These are phyloP conservation scores for Chaetothyriales sp. DNA, from an alignment of 2,329 filamentous ascomycete species.

Conservation along the genomic window DNA sequence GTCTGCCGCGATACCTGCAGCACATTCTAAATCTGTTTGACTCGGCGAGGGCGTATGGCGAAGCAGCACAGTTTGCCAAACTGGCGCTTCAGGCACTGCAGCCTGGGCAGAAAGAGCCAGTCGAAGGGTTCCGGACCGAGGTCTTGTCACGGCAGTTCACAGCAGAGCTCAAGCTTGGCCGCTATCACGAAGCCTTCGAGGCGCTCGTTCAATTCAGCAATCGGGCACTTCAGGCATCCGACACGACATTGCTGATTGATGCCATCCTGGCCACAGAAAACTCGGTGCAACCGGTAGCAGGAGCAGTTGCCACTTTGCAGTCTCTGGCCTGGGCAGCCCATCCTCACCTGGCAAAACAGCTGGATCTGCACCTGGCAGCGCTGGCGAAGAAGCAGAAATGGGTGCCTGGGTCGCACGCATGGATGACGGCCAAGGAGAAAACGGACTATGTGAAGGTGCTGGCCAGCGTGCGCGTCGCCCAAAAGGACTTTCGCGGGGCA, in stretches of 20 bases:
- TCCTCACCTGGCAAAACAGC: slow-evolving; percentile 56
- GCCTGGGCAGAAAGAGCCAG: slow-evolving; percentile 21
- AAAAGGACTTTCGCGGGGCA: slow-evolving; percentile 71
- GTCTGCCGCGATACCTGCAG: slow-evolving; percentile 68
- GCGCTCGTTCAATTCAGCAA: slow-evolving; percentile 61
- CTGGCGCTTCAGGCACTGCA: slow-evolving; percentile 52
- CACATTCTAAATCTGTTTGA: slow-evolving; percentile 78
- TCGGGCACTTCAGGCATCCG: slow-evolving; percentile 53
- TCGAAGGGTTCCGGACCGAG: slow-evolving; percentile 41
- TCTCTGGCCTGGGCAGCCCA: slow-evolving; percentile 51
- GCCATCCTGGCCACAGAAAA: slow-evolving; percentile 23
- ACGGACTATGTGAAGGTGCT: slow-evolving; percentile 78
- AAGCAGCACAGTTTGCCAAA: slow-evolving; percentile 69
- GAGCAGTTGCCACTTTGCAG: slow-evolving; percentile 50
- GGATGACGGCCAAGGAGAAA: neutral
- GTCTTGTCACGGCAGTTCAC: slow-evolving; percentile 74
- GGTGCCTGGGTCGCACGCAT: neutral
- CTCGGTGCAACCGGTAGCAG: slow-evolving; percentile 15
- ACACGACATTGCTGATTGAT: slow-evolving; percentile 51
- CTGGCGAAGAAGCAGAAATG: slow-evolving; percentile 49
- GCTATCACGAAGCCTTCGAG: slow-evolving; percentile 70
- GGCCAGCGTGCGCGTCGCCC: slow-evolving; percentile 76
- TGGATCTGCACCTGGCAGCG: slow-evolving; percentile 62
- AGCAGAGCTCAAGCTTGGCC: slow-evolving; percentile 60
- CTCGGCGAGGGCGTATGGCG: slow-evolving; percentile 57